These are phyloP conservation scores for Debaryomycetaceae sp. DNA, from an alignment of 1,139 yeast species.

Conservation along the genomic window DNA sequence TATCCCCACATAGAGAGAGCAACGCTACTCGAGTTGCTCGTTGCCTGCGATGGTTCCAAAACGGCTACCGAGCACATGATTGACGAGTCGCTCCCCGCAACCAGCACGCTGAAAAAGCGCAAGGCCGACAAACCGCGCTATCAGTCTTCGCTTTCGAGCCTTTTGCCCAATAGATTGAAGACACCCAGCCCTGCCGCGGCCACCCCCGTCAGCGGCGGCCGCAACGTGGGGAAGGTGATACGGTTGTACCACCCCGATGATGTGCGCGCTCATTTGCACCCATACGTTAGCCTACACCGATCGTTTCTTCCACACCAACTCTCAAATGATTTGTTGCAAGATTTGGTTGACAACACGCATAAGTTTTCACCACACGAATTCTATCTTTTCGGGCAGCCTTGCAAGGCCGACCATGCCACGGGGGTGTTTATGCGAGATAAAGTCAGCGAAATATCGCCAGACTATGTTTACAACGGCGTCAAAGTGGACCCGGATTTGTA, in stretches of 20 bases:
- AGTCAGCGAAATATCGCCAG: conserved; percentile 12
- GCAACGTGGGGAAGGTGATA: conserved; percentile 12
- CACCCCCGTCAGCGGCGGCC: neutral
- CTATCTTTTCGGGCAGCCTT: conserved; percentile 56
- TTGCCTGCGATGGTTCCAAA: conserved; percentile 36
- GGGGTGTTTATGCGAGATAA: conserved; percentile 27
- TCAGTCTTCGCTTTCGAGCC: conserved; percentile 19
- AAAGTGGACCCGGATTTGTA: conserved; percentile 15
- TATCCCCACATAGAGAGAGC: conserved; percentile 27
- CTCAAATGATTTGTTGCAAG: conserved; percentile 39
- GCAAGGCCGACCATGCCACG: conserved; percentile 50
- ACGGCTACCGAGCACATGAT: conserved; percentile 23
- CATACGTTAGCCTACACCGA: conserved; percentile 47
- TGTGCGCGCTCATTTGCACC: conserved; percentile 31
- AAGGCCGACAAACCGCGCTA: conserved; percentile 14
- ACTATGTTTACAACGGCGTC: conserved; percentile 38
- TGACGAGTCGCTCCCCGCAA: conserved; percentile 18
- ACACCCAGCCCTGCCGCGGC: conserved; percentile 1
- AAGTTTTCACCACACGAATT: conserved; percentile 35
- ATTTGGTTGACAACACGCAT: conserved; percentile 29
- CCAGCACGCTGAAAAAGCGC: conserved; percentile 12
- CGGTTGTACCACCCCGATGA: conserved; percentile 33
- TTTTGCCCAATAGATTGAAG: conserved; percentile 8
- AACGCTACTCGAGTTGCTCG: conserved; percentile 31
- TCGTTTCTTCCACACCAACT: conserved; percentile 48